phyloP scores from a whole-genome alignment of 225 moss, liverwort and hornwort species.

The Pseudoscleropodium purum region DNA sequence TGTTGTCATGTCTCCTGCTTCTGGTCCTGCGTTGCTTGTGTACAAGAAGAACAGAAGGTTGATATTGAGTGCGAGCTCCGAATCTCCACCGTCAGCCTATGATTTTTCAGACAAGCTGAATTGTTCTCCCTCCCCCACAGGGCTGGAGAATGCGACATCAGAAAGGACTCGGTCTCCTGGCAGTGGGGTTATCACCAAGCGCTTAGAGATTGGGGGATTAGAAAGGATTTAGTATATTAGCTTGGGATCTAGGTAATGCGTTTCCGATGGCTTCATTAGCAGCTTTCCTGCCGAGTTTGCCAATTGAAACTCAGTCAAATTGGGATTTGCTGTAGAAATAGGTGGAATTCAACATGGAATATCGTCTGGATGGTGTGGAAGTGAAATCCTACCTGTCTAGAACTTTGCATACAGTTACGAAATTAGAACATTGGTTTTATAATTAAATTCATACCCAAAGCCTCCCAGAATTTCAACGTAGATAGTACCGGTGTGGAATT shows the following conservation, averaged over 20 bases:
- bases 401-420: background rate
- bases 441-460: background rate
- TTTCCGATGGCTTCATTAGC: background rate
- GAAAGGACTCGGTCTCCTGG: background rate
- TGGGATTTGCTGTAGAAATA: background rate
- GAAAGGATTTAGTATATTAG: background rate
- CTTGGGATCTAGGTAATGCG: background rate
- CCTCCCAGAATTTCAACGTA: too few species aligned
- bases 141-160: background rate
- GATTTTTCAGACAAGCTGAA: slow-evolving; percentile 6
- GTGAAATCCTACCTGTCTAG: background rate
- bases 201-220: slow-evolving; percentile 1
- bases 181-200: background rate
- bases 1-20: background rate
- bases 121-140: background rate
- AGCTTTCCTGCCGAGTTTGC: background rate
- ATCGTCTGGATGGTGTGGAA: background rate
- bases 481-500: too few species aligned
- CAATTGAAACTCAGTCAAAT: background rate
- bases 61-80: slow-evolving; percentile 4
- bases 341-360: background rate
- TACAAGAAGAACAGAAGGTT: slow-evolving; percentile 36
- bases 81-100: slow-evolving; percentile 13
- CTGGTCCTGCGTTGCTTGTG: slow-evolving; percentile 32
- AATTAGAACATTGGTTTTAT: background rate